A percentile compares a stretch with the other conserved stretches of the same genome.
These are phyloP conservation scores for Shiraia sp. DNA, from an alignment of 2,329 filamentous ascomycete genomes.

Conservation along the genomic window DNA sequence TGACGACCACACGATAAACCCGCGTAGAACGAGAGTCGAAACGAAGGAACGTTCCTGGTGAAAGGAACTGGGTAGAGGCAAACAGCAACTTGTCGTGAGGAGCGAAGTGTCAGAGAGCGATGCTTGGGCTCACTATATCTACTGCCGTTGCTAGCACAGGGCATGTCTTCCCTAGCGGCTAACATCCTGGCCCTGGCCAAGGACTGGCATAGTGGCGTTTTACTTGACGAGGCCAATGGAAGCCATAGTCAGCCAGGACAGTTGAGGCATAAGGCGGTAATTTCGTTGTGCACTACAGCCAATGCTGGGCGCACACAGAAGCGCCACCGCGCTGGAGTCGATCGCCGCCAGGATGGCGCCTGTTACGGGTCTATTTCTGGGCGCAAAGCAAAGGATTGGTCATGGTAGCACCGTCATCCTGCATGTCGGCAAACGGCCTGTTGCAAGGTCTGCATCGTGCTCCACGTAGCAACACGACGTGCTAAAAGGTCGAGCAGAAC, in stretches of 20 bases:
- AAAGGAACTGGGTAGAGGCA: too few relatives aligned
- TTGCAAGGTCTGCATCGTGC: constrained; percentile 2
- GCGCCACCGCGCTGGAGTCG: too few relatives aligned
- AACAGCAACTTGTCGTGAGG: too few relatives aligned
- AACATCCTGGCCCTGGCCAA: too few relatives aligned
- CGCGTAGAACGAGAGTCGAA: constrained; percentile 9
- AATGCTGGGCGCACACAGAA: constrained; percentile 21
- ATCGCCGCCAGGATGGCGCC: constrained; percentile 26
- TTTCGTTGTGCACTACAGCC: constrained; percentile 26
- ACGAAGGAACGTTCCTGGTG: constrained; percentile 19
- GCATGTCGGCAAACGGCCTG: constrained; percentile 14
- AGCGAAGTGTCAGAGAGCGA: too few relatives aligned
- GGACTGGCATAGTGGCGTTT: constrained; percentile 15
- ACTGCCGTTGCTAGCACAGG: too few relatives aligned
- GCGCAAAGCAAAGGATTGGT: constrained; percentile 23
- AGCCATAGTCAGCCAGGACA: constrained; percentile 7
- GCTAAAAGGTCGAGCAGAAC: too few relatives aligned
- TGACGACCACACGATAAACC: constrained; percentile 27
- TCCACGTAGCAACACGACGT: not conserved
- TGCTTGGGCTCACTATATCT: too few relatives aligned
- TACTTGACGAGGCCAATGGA: constrained; percentile 19
- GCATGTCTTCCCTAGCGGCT: too few relatives aligned
- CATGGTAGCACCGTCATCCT: constrained; percentile 4
- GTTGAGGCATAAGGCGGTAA: constrained; percentile 30
- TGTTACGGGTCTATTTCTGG: constrained; percentile 30